A percentile compares a stretch with the other conserved stretches of the same genome.
Evolutionary conservation across 2,329 filamentous ascomycete genomes (phyloP).

Genomic region (Xylaria sp.): DNA sequence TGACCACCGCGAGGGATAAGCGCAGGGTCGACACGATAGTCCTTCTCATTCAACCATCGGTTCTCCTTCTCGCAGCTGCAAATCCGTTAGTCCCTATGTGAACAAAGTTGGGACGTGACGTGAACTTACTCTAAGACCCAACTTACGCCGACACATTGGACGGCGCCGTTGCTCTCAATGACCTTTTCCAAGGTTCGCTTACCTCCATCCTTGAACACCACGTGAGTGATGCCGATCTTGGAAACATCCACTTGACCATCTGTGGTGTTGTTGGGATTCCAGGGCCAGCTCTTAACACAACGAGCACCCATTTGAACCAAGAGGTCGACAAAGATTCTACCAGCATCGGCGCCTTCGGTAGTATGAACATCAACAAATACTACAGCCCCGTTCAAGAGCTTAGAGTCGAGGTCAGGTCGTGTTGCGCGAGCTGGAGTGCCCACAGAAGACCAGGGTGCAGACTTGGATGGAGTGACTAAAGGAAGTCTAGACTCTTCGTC

Average conservation of each 20-base stretch:
- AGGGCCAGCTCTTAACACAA: constrained; percentile 79
- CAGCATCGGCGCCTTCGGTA: constrained; percentile 82
- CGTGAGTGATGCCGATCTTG: constrained; percentile 83
- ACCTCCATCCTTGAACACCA: constrained; percentile 89
- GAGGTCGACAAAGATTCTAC: constrained; percentile 82
- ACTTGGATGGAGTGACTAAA: constrained; percentile 59
- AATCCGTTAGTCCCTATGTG: constrained; percentile 43
- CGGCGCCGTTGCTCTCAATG: constrained; percentile 73
- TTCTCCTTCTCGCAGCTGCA: constrained; percentile 78
- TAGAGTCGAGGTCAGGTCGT: constrained; percentile 61
- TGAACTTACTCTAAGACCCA: constrained; percentile 86
- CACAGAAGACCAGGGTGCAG: constrained; percentile 63
- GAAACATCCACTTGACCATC: constrained; percentile 51
- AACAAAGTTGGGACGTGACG: neutral
- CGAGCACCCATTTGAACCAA: constrained; percentile 83
- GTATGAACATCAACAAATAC: constrained; percentile 88
- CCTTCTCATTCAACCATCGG: constrained; percentile 77
- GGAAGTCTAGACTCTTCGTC: constrained; percentile 39
- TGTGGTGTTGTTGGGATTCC: constrained; percentile 65
- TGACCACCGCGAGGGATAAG: constrained; percentile 75
- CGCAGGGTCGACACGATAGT: constrained; percentile 75
- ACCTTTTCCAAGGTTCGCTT: constrained; percentile 85
- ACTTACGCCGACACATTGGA: constrained; percentile 86
- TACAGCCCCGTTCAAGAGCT: constrained; percentile 73
- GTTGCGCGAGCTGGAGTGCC: constrained; percentile 68